Conservation (phyloP, 2,329 filamentous ascomycete genomes). For the Talaromyces sp. region DNA sequence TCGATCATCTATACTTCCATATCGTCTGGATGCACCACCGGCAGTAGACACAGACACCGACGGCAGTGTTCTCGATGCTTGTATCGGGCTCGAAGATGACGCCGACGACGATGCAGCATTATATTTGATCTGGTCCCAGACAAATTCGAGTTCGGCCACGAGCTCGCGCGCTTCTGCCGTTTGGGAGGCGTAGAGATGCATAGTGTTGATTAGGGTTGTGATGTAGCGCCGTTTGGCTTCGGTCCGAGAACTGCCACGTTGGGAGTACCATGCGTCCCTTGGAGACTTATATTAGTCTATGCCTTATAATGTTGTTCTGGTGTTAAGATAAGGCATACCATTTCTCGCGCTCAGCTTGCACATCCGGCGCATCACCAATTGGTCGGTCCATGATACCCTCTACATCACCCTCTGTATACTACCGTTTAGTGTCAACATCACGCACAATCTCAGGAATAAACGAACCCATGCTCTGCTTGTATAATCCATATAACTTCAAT, state of each 20-base stretch:
- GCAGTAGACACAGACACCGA: constrained; percentile 16
- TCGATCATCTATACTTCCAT: constrained; percentile 36
- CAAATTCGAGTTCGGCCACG: constrained; percentile 93
- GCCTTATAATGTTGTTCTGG: neutral
- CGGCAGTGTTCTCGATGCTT: constrained; percentile 29
- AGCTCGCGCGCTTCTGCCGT: constrained; percentile 80
- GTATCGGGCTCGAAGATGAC: constrained; percentile 27
- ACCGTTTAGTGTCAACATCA: neutral
- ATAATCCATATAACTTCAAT: constrained; percentile 91
- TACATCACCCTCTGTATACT: constrained; percentile 74
- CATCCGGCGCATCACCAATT: constrained; percentile 48
- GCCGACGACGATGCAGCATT: constrained; percentile 59
- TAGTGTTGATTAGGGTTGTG: constrained; percentile 88
- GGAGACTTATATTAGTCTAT: neutral
- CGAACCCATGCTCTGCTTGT: constrained; percentile 91
- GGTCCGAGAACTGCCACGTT: constrained; percentile 77
- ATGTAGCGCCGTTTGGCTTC: constrained; percentile 95
- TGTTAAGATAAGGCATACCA: constrained; percentile 48
- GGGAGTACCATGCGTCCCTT: constrained; percentile 90
- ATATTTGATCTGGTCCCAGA: constrained; percentile 96
- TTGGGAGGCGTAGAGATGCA: constrained; percentile 87
- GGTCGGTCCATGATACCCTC: constrained; percentile 90
- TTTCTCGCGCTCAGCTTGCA: constrained; percentile 59
- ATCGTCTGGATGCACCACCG: constrained; percentile 22
- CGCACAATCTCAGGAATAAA: constrained; percentile 1